Conservation (phyloP, 331 rosid species). For the Rhamnella rubrinervis region DNA sequence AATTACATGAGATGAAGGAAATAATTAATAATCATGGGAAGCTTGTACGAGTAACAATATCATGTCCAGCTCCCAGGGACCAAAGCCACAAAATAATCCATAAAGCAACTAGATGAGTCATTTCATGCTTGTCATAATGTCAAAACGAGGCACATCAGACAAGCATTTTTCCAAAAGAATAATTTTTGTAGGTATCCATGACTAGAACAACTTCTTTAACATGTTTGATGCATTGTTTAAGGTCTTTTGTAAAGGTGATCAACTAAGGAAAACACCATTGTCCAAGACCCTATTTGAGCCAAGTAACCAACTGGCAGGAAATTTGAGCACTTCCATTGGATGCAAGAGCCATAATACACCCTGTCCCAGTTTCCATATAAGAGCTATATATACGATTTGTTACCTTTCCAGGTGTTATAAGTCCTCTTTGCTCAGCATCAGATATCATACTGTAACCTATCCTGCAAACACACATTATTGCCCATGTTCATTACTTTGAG, state of each 20-base stretch:
- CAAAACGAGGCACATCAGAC: not conserved
- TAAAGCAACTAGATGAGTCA: not conserved
- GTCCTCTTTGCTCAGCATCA: conserved; percentile 92
- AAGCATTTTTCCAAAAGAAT: too few species aligned
- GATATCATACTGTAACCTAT: conserved; percentile 88
- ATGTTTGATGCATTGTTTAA: not conserved
- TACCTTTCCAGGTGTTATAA: conserved; percentile 94
- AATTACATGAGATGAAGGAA: conserved; percentile 22
- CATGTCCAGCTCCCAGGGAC: conserved; percentile 17
- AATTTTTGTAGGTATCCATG: too few species aligned
- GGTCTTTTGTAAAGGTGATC: not conserved
- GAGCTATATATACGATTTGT: conserved; percentile 10
- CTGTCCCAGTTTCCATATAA: conserved; percentile 1
- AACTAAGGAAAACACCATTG: conserved; percentile 18
- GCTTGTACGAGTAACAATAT: not conserved
- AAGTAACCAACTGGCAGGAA: conserved; percentile 12
- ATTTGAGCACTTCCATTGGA: not conserved
- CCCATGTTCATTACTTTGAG: not conserved
- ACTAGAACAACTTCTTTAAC: too few species aligned
- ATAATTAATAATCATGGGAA: conserved; percentile 23
- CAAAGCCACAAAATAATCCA: conserved; percentile 12
- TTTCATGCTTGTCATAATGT: conserved; percentile 1
- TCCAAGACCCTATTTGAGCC: not conserved
- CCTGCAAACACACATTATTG: conserved; percentile 50
- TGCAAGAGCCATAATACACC: conserved; percentile 12